phyloP scores from a whole-genome alignment of 2,329 filamentous ascomycete species.

The Alternaria sp. region DNA sequence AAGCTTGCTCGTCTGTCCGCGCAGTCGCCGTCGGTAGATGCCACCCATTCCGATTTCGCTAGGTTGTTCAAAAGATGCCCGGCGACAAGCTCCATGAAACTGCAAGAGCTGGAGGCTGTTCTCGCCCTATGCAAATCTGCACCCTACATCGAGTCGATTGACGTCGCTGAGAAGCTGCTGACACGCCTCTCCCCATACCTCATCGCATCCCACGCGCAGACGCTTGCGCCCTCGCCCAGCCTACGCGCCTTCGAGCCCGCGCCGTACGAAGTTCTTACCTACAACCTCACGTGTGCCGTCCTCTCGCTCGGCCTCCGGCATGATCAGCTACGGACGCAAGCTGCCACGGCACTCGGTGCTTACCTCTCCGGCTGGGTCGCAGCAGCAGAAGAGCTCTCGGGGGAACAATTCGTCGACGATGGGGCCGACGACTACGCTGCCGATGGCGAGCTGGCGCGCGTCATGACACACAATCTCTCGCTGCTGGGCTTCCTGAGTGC shows the following conservation, averaged over 20 bases:
- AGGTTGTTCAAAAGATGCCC: slow-evolving; percentile 51
- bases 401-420: slow-evolving; percentile 61
- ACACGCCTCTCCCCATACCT: slow-evolving; percentile 83
- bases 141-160: slow-evolving; percentile 70
- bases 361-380: slow-evolving; percentile 76
- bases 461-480: slow-evolving; percentile 80
- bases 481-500: slow-evolving; percentile 91
- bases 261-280: slow-evolving; percentile 83
- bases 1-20: slow-evolving; percentile 58
- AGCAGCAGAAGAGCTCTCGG: slow-evolving; percentile 63
- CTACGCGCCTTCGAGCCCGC: slow-evolving; percentile 84
- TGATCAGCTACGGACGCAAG: slow-evolving; percentile 68
- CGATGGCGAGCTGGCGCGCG: slow-evolving; percentile 64
- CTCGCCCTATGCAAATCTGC: slow-evolving; percentile 91
- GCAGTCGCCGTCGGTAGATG: slow-evolving; percentile 34
- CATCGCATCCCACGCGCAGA: slow-evolving; percentile 80
- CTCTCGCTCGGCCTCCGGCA: slow-evolving; percentile 81
- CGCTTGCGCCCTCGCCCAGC: slow-evolving; percentile 79
- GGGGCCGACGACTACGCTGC: slow-evolving; percentile 56
- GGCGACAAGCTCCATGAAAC: slow-evolving; percentile 58
- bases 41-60: slow-evolving; percentile 47
- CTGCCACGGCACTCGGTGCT: slow-evolving; percentile 69
- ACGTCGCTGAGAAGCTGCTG: slow-evolving; percentile 80
- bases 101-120: slow-evolving; percentile 90
- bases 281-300: slow-evolving; percentile 78